Evolutionary conservation across 352 stramenopile genomes (phyloP), one percentile per base, ranked within the genome.

Genomic region (Globisporangium emineosum): DNA sequence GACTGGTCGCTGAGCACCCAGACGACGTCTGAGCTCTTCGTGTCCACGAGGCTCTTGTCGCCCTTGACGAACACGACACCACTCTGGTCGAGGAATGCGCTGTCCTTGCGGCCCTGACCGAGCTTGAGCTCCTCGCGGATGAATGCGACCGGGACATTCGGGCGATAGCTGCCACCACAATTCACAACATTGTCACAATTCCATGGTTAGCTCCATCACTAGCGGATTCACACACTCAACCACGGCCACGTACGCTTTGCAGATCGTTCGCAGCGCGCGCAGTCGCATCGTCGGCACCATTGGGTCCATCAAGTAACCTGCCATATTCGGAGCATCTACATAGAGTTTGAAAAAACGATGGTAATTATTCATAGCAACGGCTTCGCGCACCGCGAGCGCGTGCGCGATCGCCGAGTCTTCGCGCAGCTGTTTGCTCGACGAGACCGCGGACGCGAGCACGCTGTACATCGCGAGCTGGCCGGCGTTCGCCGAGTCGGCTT

Each of bases 261-360:
- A 96, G 62, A 96, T 96, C 50, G 80, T 80, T 69, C 86, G 86
- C 62, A 96, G 83, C 10, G 88, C 85, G 49, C 77, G 78, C 29
- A 96, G 74, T 65, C 88, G 88, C 57, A 96, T 91, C 51, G 87
- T 79, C 42, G 83, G 67, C 55, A 93, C 82, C 78, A 94, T 92
- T 4, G 83, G 74, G 67, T 96, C 87, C 88, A 96, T 96, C 30
- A 96, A 65, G 66, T 93, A 96, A 73, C 86, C 86, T 77, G 85
- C 80, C 88, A 96, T 96, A 71, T 96, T 96, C 32, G 86, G 88
- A 70, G 86, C 81, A 79, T 81, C 71, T 71, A 81, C 75, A 79
- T 91, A 92, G 52, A 96, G 79, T 77, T 93, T 78, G 66, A 95
- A 96, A 77, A 96, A 96, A 70, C 79, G 79, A 69, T 93, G 83